Evolutionary conservation across 805 yeast genomes (phyloP).

Genomic region (Osmozyma mogii): DNA sequence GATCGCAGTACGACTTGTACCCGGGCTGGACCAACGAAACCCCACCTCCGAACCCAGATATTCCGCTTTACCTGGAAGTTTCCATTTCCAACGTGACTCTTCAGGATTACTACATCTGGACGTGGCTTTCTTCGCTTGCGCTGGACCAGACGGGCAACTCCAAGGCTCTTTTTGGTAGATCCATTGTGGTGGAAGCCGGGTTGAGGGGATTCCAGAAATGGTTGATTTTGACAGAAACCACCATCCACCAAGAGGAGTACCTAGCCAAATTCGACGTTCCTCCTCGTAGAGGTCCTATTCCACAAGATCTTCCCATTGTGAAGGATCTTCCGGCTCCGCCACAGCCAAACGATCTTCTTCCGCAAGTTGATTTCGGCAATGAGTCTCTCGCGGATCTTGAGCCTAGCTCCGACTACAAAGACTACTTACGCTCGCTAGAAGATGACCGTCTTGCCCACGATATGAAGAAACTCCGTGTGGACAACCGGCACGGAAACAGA

Average conservation of each 20-base stretch:
- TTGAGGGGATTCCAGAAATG: conserved; percentile 72
- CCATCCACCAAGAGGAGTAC: conserved; percentile 33
- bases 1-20: conserved; percentile 29
- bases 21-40: conserved; percentile 29
- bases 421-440: conserved; percentile 2
- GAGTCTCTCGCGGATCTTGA: conserved; percentile 4
- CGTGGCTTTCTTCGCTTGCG: conserved; percentile 76
- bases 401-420: conserved; percentile 3
- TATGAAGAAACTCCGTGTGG: neutral
- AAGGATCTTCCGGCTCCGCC: conserved; percentile 8
- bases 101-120: conserved; percentile 87
- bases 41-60: conserved; percentile 10
- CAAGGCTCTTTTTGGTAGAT: conserved; percentile 69
- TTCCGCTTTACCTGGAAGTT: conserved; percentile 32
- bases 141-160: conserved; percentile 61
- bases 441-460: conserved; percentile 2
- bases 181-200: conserved; percentile 75
- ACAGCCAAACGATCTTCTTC: conserved; percentile 9
- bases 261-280: conserved; percentile 15
- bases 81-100: conserved; percentile 54
- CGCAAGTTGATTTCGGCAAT: conserved; percentile 7
- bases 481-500: conserved; percentile 1
- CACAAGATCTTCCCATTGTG: conserved; percentile 5
- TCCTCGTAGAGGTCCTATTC: conserved; percentile 2
- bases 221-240: conserved; percentile 67